Conservation (phyloP, 108 stramenopile species). For the Cylindrotheca fusiformis region DNA sequence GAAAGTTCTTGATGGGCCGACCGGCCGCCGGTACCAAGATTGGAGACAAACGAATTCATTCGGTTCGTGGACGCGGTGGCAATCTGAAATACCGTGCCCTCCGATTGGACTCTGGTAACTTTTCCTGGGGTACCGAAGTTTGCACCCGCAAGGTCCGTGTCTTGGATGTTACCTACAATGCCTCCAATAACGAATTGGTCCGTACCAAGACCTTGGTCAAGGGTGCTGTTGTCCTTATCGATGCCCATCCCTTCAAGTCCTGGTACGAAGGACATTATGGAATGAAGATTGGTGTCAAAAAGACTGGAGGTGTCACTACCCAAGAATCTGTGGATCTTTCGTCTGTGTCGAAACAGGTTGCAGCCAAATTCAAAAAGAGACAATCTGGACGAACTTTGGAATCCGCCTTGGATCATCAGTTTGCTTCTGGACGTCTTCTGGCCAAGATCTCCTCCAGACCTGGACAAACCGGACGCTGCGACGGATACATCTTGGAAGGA, state of each 20-base stretch:
- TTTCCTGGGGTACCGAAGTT: constrained; percentile 98
- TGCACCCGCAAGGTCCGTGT: constrained; percentile 99
- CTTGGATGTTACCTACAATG: constrained; percentile 98
- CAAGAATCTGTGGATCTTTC: constrained; percentile 39
- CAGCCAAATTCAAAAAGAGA: constrained; percentile 83
- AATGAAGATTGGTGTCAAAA: constrained; percentile 92
- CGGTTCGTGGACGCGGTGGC: constrained; percentile 94
- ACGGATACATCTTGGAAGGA: constrained; percentile 99
- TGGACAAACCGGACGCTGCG: constrained; percentile 97
- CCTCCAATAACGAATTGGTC: constrained; percentile 99
- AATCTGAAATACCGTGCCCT: constrained; percentile 98
- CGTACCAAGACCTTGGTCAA: constrained; percentile 99
- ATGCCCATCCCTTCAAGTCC: constrained; percentile 97
- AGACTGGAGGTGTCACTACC: constrained; percentile 60
- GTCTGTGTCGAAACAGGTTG: constrained; percentile 69
- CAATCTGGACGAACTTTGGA: constrained; percentile 87
- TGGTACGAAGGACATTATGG: constrained; percentile 99
- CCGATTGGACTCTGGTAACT: constrained; percentile 96
- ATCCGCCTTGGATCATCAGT: constrained; percentile 89
- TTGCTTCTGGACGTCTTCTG: constrained; percentile 94
- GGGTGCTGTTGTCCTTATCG: constrained; percentile 96
- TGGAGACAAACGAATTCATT: constrained; percentile 89
- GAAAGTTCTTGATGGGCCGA: constrained; percentile 98
- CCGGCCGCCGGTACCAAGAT: constrained; percentile 99
- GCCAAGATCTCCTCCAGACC: constrained; percentile 98